Base-by-base conservation (phyloP, 2,329 filamentous ascomycete species). In the Aspergillus novofumigatus region DNA sequence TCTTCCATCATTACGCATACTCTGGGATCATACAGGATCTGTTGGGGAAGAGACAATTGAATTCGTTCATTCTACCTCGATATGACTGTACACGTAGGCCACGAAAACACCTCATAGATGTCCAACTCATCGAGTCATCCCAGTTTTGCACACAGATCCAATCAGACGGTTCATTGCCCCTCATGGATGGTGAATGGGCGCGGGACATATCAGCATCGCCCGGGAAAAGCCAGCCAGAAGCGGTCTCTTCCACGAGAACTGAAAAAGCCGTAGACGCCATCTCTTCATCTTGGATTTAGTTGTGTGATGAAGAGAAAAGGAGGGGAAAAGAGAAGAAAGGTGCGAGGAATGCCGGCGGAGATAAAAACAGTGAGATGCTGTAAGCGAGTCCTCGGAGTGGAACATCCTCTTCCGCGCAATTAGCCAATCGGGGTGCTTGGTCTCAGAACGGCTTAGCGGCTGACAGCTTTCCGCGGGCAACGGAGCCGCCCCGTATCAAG, bases 201-300 rank as follows among this genome's bases (percentile, higher is more conserved):
- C 26, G 69, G 67, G 68, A 71, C 68, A 69, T 70, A 56, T 71
- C 70, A 72, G 70, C 70, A 73, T 67, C 69, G 70, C 70, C 70
- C 70, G 67, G 69, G 70, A 67, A 67, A 59, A 57, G 56, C 53
- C 67, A 61, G 67, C 62, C 65, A 25, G 56, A 64, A 56, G 56
- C 54, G 62, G 53, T 56, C 62, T 62, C 56, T 58, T 65, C 69
- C 67, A 69, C 70, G 70, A 73, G 70, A 70, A 65, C 70, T 72
- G 70, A 67, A 49, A 62, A 65, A 71, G 70, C 59, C 62, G 55
- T 62, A 59, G 59, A 65, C 67, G 67, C 67, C 70, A 60, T 68
- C 67, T 73, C 70, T 71, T 73, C 70, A 73, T 73, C 65, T 73
- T 73, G 70, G 70, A 72, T 72, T 72, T 73, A 73, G 70, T 73